A percentile compares a stretch with the other conserved stretches of the same genome.
These are phyloP conservation scores for Hemisphaericaspora xylofermentans DNA, from an alignment of 1,139 yeast genomes.

Conservation along the genomic window DNA sequence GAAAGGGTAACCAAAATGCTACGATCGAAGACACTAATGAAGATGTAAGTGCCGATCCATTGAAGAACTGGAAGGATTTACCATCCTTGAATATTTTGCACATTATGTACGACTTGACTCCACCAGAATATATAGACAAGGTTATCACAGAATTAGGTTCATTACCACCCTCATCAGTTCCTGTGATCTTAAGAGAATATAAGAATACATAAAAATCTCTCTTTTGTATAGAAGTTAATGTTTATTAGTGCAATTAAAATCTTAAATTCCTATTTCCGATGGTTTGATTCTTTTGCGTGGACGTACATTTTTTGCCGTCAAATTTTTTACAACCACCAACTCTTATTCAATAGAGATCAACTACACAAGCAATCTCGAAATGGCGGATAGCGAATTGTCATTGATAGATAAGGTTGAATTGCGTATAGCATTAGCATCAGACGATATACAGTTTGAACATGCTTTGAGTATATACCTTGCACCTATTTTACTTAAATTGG, in stretches of 20 bases:
- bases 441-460: constrained; percentile 62
- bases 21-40: constrained; percentile 18
- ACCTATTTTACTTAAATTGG: constrained; percentile 76
- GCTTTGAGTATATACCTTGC: constrained; percentile 64
- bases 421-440: constrained; percentile 73
- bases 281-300: no score
- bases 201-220: constrained; percentile 45
- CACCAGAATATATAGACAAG: constrained; percentile 90
- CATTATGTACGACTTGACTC: constrained; percentile 90
- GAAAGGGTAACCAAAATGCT: background rate
- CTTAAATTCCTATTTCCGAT: no score
- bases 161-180: constrained; percentile 95
- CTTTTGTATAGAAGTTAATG: background rate
- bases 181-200: constrained; percentile 92
- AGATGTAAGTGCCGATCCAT: constrained; percentile 25
- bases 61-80: constrained; percentile 64
- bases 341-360: no score
- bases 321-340: background rate
- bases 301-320: constrained; percentile 10
- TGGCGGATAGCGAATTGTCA: constrained; percentile 54
- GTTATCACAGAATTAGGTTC: constrained; percentile 96
- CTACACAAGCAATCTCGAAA: constrained; percentile 13
- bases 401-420: constrained; percentile 79
- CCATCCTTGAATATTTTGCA: constrained; percentile 72
- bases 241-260: background rate